Conservation (phyloP, 176 grass and related monocot species). For the Metroxylon sagu region DNA sequence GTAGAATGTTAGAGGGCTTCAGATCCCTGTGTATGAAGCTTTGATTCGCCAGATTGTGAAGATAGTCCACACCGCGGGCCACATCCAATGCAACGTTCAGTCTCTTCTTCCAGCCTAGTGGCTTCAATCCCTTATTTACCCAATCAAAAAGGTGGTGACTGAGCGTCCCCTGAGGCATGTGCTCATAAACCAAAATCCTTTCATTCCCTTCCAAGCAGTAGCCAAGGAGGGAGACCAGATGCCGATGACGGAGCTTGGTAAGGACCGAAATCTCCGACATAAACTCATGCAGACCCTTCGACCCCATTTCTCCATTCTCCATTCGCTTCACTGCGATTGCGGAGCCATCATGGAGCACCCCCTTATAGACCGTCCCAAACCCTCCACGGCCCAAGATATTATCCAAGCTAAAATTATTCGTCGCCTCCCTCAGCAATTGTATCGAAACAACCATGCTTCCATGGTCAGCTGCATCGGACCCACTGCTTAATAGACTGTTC, state of each 20-base stretch:
- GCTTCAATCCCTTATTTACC: constrained; percentile 40
- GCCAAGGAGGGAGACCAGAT: constrained; percentile 85
- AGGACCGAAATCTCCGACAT: constrained; percentile 84
- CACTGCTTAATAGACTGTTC: constrained; percentile 41
- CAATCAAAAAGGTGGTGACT: constrained; percentile 76
- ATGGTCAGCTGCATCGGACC: constrained; percentile 54
- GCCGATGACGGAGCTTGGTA: constrained; percentile 80
- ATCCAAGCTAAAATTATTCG: constrained; percentile 82
- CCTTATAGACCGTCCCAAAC: constrained; percentile 87
- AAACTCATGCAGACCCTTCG: constrained; percentile 82
- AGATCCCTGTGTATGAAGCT: constrained; percentile 95
- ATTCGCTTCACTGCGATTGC: constrained; percentile 95
- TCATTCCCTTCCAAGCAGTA: constrained; percentile 89
- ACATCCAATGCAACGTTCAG: constrained; percentile 80
- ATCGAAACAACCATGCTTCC: constrained; percentile 98
- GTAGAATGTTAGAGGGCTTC: constrained; percentile 89
- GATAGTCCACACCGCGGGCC: constrained; percentile 85
- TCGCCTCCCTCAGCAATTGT: constrained; percentile 81
- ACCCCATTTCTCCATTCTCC: constrained; percentile 83
- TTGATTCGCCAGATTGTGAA: constrained; percentile 81
- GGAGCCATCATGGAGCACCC: constrained; percentile 81
- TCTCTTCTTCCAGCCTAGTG: constrained; percentile 92
- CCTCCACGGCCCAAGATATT: constrained; percentile 85
- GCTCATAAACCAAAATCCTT: constrained; percentile 88
- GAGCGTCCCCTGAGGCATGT: constrained; percentile 84